Conservation (phyloP, 306 rosid genomes). For the Castanopsis chinensis region DNA sequence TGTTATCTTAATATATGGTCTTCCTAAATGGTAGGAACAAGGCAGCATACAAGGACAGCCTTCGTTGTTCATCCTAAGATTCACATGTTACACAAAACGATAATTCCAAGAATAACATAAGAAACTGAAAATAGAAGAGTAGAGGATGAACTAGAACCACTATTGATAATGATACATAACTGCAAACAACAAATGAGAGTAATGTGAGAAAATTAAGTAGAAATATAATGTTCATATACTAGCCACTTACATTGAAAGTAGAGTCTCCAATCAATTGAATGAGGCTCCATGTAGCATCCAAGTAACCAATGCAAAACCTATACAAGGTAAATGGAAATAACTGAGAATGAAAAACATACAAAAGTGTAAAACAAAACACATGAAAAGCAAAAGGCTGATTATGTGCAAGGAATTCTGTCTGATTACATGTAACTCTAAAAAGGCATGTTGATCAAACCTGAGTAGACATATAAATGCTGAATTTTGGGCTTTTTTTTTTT, state of each 20-base stretch:
- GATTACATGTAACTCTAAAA: neutral
- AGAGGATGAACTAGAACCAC: slow-evolving; percentile 10
- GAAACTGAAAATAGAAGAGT: slow-evolving; percentile 12
- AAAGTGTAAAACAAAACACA: neutral
- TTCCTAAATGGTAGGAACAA: slow-evolving; percentile 74
- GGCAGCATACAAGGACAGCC: slow-evolving; percentile 69
- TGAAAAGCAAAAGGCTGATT: neutral
- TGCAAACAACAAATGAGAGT: slow-evolving; percentile 2
- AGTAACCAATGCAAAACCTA: slow-evolving; percentile 58
- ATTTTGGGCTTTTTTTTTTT: neutral
- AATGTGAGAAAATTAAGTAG: neutral
- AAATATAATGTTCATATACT: neutral
- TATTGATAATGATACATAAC: neutral
- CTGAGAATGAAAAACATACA: neutral
- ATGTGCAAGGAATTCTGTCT: neutral
- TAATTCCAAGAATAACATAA: slow-evolving; percentile 11
- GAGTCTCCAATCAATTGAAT: slow-evolving; percentile 53
- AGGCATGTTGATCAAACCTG: neutral
- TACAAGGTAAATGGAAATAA: slow-evolving; percentile 12
- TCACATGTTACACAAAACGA: slow-evolving; percentile 15
- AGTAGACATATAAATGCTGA: neutral
- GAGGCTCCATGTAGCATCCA: slow-evolving; percentile 70
- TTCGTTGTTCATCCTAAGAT: slow-evolving; percentile 71
- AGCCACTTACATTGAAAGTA: slow-evolving; percentile 60
- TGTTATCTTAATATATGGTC: slow-evolving; percentile 60